These are phyloP conservation scores for Pecoramyces ruminantium DNA, from an alignment of 192 early-diverging fungal genomes.

Conservation along the genomic window DNA sequence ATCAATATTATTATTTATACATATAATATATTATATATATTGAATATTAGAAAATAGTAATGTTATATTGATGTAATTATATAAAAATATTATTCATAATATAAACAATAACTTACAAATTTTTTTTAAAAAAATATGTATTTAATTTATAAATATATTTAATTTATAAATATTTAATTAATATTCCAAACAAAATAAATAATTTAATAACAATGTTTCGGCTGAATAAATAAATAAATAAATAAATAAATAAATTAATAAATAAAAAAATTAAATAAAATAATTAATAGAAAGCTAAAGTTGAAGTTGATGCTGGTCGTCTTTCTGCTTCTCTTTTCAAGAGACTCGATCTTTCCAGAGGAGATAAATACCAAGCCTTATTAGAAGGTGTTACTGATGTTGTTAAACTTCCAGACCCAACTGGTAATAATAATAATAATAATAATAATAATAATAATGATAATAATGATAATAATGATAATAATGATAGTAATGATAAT, in stretches of 20 bases:
- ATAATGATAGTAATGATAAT: no score
- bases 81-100: no score
- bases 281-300: conserved; percentile 34
- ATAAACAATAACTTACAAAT: no score
- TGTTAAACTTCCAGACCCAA: conserved; percentile 65
- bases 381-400: conserved; percentile 83
- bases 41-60: no score
- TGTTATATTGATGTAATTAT: no score
- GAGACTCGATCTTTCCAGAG: conserved; percentile 63
- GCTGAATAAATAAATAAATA: background rate
- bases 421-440: conserved; percentile 19
- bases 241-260: background rate
- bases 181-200: no score
- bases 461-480: no score
- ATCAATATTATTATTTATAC: background rate
- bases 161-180: no score
- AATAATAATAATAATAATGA: no score
- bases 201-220: background rate
- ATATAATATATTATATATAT: no score
- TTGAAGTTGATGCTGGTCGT: conserved; percentile 50
- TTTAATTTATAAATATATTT: no score
- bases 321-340: conserved; percentile 65
- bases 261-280: background rate
- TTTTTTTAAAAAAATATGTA: no score
- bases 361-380: conserved; percentile 72